These are phyloP conservation scores for Suhomyces anneliseae DNA, from an alignment of 1,139 yeast genomes.

Conservation along the genomic window DNA sequence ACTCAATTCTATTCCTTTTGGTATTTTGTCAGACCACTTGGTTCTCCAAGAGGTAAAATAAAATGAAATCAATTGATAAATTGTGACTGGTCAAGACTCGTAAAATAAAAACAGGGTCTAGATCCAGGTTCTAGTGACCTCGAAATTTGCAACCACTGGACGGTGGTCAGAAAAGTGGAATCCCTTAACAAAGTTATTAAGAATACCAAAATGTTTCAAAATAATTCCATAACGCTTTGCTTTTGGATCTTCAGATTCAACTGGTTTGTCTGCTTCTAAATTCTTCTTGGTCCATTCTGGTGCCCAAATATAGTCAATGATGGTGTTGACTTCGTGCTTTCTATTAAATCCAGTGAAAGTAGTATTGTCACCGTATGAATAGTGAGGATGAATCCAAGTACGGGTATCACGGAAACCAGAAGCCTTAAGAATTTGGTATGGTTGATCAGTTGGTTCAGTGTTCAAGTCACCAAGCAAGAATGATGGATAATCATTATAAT, in stretches of 20 bases:
- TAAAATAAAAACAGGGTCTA: not conserved
- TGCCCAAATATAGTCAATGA: constrained; percentile 27
- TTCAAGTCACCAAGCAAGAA: constrained; percentile 51
- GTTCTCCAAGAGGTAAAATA: no score
- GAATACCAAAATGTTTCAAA: constrained; percentile 19
- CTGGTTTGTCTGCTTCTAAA: not conserved
- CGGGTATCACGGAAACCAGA: constrained; percentile 22
- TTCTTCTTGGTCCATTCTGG: constrained; percentile 12
- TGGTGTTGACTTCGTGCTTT: constrained; percentile 15
- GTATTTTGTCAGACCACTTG: no score
- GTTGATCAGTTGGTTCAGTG: constrained; percentile 51
- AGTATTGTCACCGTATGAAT: constrained; percentile 17
- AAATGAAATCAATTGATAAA: no score
- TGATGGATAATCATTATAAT: constrained; percentile 41
- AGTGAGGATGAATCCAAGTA: constrained; percentile 12
- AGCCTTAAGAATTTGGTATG: constrained; percentile 18
- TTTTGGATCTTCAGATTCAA: not conserved
- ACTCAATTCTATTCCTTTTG: no score
- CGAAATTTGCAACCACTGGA: constrained; percentile 24
- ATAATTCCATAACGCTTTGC: constrained; percentile 9
- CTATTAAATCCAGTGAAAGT: constrained; percentile 23
- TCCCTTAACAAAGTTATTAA: constrained; percentile 17
- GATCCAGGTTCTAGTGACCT: constrained; percentile 10
- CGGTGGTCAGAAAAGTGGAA: constrained; percentile 25
- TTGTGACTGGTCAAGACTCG: no score